These are phyloP conservation scores for Saccharomycopsis guyanensis DNA, from an alignment of 805 yeast species.

Conservation along the genomic window DNA sequence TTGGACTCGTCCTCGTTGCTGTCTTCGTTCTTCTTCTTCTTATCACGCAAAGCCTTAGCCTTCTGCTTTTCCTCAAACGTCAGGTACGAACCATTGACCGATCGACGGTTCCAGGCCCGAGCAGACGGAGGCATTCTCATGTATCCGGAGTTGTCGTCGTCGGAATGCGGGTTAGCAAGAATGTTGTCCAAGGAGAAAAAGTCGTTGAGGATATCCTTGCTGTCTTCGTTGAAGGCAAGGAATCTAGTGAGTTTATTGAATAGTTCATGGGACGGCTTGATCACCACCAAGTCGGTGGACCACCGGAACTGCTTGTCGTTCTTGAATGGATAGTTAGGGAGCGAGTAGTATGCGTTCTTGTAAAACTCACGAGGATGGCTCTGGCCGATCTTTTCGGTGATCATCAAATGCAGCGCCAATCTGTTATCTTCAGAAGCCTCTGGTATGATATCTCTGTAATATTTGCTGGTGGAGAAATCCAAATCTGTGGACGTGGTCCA, in stretches of 20 bases:
- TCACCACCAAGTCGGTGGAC: constrained; percentile 5
- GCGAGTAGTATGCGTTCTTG: neutral
- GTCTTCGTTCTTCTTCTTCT: neutral
- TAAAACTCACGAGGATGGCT: neutral
- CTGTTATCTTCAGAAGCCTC: neutral
- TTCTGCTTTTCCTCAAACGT: neutral
- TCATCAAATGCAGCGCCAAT: neutral
- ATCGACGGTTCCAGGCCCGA: neutral
- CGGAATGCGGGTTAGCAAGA: neutral
- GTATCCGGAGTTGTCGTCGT: neutral
- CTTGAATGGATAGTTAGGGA: neutral
- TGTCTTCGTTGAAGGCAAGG: neutral
- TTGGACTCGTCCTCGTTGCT: too few species aligned
- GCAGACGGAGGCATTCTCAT: neutral
- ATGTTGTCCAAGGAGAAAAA: constrained; percentile 4
- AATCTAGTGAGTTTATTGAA: neutral
- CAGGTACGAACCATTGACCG: neutral
- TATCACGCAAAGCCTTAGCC: neutral
- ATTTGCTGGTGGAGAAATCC: neutral
- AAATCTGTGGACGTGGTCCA: neutral
- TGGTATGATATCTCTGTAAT: neutral
- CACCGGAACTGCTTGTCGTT: constrained; percentile 3
- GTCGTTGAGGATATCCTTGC: constrained; percentile 5
- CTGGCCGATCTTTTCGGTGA: neutral
- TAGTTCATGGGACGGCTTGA: neutral